A percentile compares a stretch with the other conserved stretches of the same genome.
Evolutionary conservation across 2,329 filamentous ascomycete species (phyloP).

Genomic region (Calonectria multiphialidica): DNA sequence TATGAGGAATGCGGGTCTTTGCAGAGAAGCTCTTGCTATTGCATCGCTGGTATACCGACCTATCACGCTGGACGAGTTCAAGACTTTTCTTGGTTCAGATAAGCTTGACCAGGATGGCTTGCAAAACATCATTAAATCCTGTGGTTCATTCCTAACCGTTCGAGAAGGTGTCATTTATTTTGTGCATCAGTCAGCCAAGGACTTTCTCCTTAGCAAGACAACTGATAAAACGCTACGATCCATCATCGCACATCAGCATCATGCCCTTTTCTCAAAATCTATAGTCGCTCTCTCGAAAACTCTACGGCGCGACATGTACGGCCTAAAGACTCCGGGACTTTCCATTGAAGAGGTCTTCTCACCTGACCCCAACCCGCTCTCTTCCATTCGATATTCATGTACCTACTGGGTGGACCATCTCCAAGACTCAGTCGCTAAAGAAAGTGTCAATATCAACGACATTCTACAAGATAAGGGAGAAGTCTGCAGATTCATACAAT

Average conservation of each 20-base stretch:
- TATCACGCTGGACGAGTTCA: not conserved
- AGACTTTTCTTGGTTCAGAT: not conserved
- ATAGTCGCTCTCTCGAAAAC: not conserved
- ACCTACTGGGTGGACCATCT: not conserved
- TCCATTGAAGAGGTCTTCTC: not conserved
- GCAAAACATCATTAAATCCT: slow-evolving; percentile 25
- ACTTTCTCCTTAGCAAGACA: not conserved
- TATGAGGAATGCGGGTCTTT: not conserved
- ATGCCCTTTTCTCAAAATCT: not conserved
- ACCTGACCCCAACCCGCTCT: not conserved
- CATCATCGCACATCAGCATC: not conserved
- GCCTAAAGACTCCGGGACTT: not conserved
- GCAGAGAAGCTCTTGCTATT: not conserved
- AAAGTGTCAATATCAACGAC: too few relatives aligned
- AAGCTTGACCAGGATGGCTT: not conserved
- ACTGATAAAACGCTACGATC: too few relatives aligned
- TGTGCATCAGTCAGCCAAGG: slow-evolving; percentile 59
- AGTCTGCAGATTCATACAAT: not conserved
- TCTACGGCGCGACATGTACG: not conserved
- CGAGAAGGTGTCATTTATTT: slow-evolving; percentile 46
- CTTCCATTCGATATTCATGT: not conserved
- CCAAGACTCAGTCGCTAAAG: too few relatives aligned
- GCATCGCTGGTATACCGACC: not conserved
- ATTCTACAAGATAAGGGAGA: too few relatives aligned
- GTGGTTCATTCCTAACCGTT: slow-evolving; percentile 54